Conservation (phyloP, 352 stramenopile species). For the Stramenopiles sp. region DNA sequence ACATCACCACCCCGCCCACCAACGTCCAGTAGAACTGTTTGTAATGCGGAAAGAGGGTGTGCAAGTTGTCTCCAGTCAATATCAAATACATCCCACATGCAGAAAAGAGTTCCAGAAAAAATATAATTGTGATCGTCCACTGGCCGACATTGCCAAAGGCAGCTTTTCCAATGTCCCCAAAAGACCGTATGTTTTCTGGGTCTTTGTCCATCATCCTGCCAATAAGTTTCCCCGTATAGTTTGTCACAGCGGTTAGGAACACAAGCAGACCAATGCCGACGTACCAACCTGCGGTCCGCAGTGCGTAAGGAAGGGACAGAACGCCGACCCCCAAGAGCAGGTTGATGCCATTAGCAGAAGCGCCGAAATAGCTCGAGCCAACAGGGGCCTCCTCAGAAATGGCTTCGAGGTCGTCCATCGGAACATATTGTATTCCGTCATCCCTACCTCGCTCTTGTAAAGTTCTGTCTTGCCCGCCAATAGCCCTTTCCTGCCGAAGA, state of each 20-base stretch:
- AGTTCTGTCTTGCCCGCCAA: too few species aligned
- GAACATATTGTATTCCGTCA: too few species aligned
- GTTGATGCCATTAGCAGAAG: conserved; percentile 42
- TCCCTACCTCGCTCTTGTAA: too few species aligned
- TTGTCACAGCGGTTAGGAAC: conserved; percentile 56
- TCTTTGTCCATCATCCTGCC: conserved; percentile 51
- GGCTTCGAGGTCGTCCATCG: too few species aligned
- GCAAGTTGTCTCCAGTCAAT: conserved; percentile 46
- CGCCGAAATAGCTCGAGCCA: background rate
- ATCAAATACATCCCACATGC: conserved; percentile 52
- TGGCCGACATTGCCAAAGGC: conserved; percentile 44
- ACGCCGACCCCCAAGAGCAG: conserved; percentile 54
- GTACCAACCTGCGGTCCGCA: conserved; percentile 46
- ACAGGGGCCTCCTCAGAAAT: too few species aligned
- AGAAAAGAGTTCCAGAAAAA: conserved; percentile 53
- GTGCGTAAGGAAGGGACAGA: conserved; percentile 50
- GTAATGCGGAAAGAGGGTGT: conserved; percentile 41
- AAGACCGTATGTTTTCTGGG: conserved; percentile 42
- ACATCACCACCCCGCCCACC: conserved; percentile 41
- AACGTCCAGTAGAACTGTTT: conserved; percentile 37
- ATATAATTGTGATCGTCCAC: conserved; percentile 46
- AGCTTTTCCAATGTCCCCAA: conserved; percentile 51
- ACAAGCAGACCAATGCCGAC: conserved; percentile 47
- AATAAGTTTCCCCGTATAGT: conserved; percentile 54
- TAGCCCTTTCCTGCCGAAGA: too few species aligned